Conservation (phyloP, 306 rosid species). For the Acacia confusa region DNA sequence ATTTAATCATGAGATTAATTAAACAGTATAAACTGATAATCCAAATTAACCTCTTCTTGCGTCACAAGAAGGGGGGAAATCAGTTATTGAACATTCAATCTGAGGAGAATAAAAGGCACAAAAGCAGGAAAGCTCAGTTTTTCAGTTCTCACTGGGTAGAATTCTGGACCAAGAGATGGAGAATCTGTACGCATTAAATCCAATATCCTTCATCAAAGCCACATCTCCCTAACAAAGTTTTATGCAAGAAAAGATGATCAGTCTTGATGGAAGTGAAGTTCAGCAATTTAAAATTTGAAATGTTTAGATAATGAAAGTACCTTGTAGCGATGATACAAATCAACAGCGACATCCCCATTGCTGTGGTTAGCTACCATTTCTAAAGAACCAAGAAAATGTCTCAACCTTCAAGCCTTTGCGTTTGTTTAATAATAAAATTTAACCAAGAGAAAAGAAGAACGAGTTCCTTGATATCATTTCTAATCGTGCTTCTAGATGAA, state of each 20-base stretch:
- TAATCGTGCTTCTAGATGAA: neutral
- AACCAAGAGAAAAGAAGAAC: neutral
- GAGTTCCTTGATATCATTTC: neutral
- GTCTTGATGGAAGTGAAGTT: constrained; percentile 16
- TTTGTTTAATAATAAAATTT: neutral
- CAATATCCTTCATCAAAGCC: constrained; percentile 58
- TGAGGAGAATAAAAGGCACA: constrained; percentile 10
- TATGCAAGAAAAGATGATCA: neutral
- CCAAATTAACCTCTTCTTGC: neutral
- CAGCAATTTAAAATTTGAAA: neutral
- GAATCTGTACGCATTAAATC: constrained; percentile 57
- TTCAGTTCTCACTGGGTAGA: constrained; percentile 63
- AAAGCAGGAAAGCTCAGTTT: constrained; percentile 9
- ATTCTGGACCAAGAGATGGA: constrained; percentile 69
- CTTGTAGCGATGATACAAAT: constrained; percentile 68
- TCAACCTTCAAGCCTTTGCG: neutral
- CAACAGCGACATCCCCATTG: constrained; percentile 53
- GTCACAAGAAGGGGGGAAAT: neutral
- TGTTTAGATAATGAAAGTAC: constrained; percentile 37
- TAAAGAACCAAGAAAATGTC: constrained; percentile 30
- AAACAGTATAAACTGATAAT: neutral
- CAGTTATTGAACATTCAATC: neutral
- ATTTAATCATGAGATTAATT: neutral
- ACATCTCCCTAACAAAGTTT: constrained; percentile 51
- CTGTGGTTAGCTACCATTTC: constrained; percentile 54